Percentiles rank a stretch among this genome's conserved stretches.
Evolutionary conservation across 2,329 filamentous ascomycete genomes (phyloP).

Genomic region (Trichoderma simmonsii): DNA sequence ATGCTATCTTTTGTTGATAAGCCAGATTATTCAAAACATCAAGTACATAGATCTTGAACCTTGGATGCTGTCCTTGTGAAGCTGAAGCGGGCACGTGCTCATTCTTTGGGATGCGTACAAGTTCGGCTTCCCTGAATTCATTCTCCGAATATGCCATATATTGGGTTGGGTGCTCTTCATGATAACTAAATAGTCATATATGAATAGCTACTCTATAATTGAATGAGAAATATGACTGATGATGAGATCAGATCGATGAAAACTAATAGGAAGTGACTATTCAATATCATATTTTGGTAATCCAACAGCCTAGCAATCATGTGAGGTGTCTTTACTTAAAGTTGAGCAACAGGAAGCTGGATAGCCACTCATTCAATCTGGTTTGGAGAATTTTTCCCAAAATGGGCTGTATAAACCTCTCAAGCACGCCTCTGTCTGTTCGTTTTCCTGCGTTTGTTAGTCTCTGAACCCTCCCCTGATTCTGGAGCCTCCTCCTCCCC

Average conservation of each 20-base stretch:
- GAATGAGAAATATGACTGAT: neutral
- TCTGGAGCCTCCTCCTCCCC: conserved; percentile 18
- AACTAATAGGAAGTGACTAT: neutral
- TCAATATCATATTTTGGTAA: neutral
- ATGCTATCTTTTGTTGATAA: neutral
- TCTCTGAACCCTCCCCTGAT: neutral
- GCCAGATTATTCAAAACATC: neutral
- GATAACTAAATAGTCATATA: neutral
- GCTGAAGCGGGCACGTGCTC: neutral
- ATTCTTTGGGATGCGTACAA: neutral
- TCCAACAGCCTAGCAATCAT: neutral
- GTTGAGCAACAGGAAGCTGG: no score
- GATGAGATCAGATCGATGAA: neutral
- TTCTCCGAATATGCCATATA: neutral
- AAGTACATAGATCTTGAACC: neutral
- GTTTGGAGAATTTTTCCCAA: neutral
- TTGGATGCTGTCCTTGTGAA: neutral
- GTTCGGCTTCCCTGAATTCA: neutral
- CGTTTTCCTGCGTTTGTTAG: conserved; percentile 21
- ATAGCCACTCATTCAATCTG: neutral
- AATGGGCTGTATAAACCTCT: neutral
- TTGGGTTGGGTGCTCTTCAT: neutral
- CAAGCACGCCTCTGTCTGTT: neutral
- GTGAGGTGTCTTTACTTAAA: no score
- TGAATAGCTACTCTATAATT: neutral